Base-by-base conservation (phyloP, 2,329 filamentous ascomycete genomes). In the Colletotrichum viniferum region DNA sequence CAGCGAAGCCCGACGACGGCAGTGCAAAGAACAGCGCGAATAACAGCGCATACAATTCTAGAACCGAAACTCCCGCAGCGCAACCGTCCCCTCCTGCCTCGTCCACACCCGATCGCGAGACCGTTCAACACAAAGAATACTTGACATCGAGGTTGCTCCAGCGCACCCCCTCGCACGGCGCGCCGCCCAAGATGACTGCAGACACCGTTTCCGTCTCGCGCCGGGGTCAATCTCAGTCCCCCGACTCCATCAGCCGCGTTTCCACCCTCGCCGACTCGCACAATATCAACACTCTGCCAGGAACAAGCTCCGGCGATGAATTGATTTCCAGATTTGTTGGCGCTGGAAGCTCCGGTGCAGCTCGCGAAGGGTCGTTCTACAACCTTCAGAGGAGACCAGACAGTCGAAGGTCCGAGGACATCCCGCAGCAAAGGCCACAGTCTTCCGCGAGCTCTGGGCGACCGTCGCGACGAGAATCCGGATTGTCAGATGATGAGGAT, bases 61-160 rank as follows among this genome's bases (percentile, higher is more conserved):
- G 70, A 78, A 48, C 63, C 81, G 69, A 77, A 81, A 82, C 70
- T 16, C 72, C 65, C 21, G 34, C 68, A 12, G 71, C 58, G 38
- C 77, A 77, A 61, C 58, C 72, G 13, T 74, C 73, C 13, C 70
- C 75, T n/a, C 71, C 75, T 56, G 71, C 68, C 69, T 66, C 38
- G 77, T 79, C 78, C 68, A 82, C 80, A 24, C 83, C 85, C 28
- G 84, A 86, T 52, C 85, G 84, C 72, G 83, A 87, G 73, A 86
- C 85, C 34, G 80, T 83, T 16, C 86, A 88, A 43, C 92, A 93
- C 79, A 92, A 91, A 76, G 90, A 92, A 79, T 91, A 93, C 76
- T 89, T 94, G 67, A 94, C 93, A 8, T 92, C 92, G 34, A 89
- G 92, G 74, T 84, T 95, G 48, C 87, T 95, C 3, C 90, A 93